Base-by-base conservation (phyloP, 2,329 filamentous ascomycete genomes). In the Fusarium gaditjirri region DNA sequence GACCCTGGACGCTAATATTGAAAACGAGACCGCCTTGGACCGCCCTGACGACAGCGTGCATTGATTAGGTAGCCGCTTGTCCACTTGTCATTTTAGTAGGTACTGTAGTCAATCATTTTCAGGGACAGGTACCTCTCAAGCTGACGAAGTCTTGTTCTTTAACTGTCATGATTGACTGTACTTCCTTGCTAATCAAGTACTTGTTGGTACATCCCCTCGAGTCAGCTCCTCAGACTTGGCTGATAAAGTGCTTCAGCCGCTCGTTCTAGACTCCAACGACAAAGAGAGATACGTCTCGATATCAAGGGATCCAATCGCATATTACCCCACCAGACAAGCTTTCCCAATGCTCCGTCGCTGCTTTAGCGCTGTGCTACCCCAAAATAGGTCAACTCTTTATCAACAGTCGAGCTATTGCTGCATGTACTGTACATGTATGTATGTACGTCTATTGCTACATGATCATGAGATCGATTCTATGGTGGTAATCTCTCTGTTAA, bases 321-420 rank as follows among this genome's bases (percentile, higher is more conserved):
- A 38, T 19, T 43, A 53, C 62, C 36, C 65, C 65, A 67, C 74
- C 72, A 43, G 64, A 75, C 71, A 76, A 76, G 72, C 74, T 76
- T 75, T 75, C 53, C 58, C 55, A 27, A 71, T 59, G 31, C 55
- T 62, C 61, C 57, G 63, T 61, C 56, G 61, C 56, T 63, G 64
- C 68, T 69, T 50, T 72, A 70, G 63, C 44, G 39, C 33, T 43
- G 49, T 68, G 42, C 65, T 66, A 68, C 46, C 36, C 38, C 38
- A 49, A 55, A 46, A 38, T 46, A 27, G 35, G 25, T 19, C 31
- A 58, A 41, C 23, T 41, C 44, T 29, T 27, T 54, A 46, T 33
- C 61, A 29, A 41, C 46, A 27, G 39, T 39, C 23, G 14, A 46
- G 14, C 19, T 63, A 33, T 19, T 43, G n/a, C 33, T 17, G 23